These are phyloP conservation scores for Coemansia aciculifera DNA, from an alignment of 192 early-diverging fungal genomes.

Conservation along the genomic window DNA sequence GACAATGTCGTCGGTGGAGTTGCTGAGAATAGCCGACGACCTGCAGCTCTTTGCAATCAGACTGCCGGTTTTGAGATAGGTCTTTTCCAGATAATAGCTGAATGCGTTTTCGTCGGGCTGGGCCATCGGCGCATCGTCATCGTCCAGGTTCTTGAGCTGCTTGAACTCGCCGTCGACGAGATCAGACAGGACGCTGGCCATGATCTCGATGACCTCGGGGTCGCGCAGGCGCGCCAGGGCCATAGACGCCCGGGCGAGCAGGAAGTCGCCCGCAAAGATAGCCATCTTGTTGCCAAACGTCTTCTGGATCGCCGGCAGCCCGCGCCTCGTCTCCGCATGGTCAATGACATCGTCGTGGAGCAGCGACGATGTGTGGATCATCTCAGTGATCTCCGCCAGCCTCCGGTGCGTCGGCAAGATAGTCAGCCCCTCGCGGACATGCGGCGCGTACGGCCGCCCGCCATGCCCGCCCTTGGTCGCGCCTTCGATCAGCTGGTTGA, in stretches of 20 bases:
- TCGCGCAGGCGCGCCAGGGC: conserved; percentile 87
- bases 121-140: conserved; percentile 47
- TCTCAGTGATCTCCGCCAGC: conserved; percentile 95
- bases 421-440: conserved; percentile 25
- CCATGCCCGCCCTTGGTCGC: conserved; percentile 32
- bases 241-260: conserved; percentile 89
- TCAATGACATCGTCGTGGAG: conserved; percentile 96
- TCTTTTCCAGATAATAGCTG: conserved; percentile 93
- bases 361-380: conserved; percentile 96
- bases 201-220: conserved; percentile 88
- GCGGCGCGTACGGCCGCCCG: conserved; percentile 42
- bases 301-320: conserved; percentile 75
- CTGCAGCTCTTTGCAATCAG: conserved; percentile 92
- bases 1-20: conserved; percentile 66
- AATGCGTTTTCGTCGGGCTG: conserved; percentile 59
- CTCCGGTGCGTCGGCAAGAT: conserved; percentile 89
- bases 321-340: conserved; percentile 70
- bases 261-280: conserved; percentile 90
- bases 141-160: conserved; percentile 79
- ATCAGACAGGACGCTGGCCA: conserved; percentile 89
- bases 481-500: conserved; percentile 36
- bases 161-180: conserved; percentile 98
- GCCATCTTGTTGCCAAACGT: conserved; percentile 98
- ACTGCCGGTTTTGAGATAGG: conserved; percentile 92
- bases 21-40: conserved; percentile 83